Conservation (phyloP, 306 rosid genomes). For the Gastrolobium villosum region DNA sequence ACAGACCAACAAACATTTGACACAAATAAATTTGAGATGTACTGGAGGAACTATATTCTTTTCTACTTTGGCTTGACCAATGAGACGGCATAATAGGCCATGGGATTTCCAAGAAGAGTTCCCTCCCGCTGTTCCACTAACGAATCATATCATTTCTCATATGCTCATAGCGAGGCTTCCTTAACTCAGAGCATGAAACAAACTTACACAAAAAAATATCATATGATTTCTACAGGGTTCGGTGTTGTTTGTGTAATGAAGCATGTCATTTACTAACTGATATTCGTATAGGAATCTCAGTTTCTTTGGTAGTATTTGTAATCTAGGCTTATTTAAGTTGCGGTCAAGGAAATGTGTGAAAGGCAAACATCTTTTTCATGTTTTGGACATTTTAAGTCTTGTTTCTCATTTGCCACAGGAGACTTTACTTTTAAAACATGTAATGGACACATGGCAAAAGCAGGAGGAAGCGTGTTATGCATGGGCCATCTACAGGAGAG, state of each 20-base stretch:
- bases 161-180: conserved; percentile 28
- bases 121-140: conserved; percentile 3
- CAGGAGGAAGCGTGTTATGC: no score
- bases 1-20: conserved; percentile 57
- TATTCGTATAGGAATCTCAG: background rate
- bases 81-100: conserved; percentile 6
- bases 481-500: no score
- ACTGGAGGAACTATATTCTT: conserved; percentile 35
- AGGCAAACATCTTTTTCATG: conserved; percentile 2
- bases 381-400: conserved; percentile 20
- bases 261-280: background rate
- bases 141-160: conserved; percentile 35
- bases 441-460: background rate
- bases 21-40: conserved; percentile 2
- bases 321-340: background rate
- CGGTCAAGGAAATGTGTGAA: conserved; percentile 12
- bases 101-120: conserved; percentile 39
- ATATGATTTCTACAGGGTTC: conserved; percentile 7
- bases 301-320: background rate
- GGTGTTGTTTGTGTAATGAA: conserved; percentile 4
- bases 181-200: conserved; percentile 22
- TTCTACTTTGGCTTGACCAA: conserved; percentile 31
- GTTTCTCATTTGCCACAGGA: background rate
- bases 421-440: background rate
- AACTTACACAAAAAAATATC: conserved; percentile 10